Evolutionary conservation across 768 basidiomycete genomes (phyloP).

Genomic region (Tylopilus plumbeoviolaceoides): DNA sequence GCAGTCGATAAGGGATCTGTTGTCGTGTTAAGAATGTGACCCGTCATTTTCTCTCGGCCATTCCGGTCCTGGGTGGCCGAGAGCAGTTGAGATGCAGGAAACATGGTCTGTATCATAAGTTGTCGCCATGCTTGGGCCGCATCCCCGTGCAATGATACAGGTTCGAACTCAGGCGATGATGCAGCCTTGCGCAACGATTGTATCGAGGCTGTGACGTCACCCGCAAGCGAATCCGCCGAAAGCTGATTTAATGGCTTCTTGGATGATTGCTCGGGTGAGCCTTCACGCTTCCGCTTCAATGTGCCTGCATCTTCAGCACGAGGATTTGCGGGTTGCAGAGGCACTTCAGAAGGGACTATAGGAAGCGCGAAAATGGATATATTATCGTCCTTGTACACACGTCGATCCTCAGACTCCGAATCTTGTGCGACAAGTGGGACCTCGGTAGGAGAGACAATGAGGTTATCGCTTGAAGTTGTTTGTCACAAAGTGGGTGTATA

Average conservation of each 20-base stretch:
- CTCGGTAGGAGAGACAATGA: constrained; percentile 47
- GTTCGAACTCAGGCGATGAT: constrained; percentile 25
- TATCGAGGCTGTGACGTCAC: background rate
- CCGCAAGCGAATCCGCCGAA: background rate
- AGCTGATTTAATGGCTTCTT: constrained; percentile 28
- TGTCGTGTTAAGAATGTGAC: background rate
- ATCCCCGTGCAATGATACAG: constrained; percentile 35
- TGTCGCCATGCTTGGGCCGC: constrained; percentile 54
- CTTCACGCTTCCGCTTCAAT: constrained; percentile 43
- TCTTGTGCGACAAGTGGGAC: constrained; percentile 29
- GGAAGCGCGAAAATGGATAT: constrained; percentile 64
- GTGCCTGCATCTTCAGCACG: background rate
- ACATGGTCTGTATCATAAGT: constrained; percentile 56
- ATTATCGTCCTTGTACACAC: constrained; percentile 59
- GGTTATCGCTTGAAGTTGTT: constrained; percentile 39
- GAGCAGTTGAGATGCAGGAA: constrained; percentile 39
- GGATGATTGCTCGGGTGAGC: constrained; percentile 35
- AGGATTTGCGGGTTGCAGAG: background rate
- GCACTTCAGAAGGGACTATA: constrained; percentile 29
- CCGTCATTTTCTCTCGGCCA: constrained; percentile 7
- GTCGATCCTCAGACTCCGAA: constrained; percentile 27
- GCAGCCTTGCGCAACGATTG: constrained; percentile 22
- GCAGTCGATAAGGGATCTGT: constrained; percentile 1
- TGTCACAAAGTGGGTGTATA: background rate
- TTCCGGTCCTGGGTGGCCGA: constrained; percentile 9